phyloP scores from a whole-genome alignment of 768 basidiomycete genomes.

The Tephrocybe sp. region DNA sequence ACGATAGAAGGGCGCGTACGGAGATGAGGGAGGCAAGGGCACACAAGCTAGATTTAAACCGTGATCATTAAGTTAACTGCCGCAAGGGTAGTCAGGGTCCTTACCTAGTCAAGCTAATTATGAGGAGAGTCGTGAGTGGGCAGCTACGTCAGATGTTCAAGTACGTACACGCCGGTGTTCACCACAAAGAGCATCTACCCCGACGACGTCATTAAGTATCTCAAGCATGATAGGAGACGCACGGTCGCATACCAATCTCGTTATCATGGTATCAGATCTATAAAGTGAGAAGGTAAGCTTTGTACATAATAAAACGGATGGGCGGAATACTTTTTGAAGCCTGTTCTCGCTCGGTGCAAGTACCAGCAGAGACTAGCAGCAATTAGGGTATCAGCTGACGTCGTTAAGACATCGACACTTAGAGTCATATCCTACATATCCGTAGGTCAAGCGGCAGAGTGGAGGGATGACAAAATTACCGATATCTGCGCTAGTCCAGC shows the following conservation, averaged over 20 bases:
- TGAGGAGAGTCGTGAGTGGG: neutral
- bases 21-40: constrained; percentile 12
- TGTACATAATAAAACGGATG: neutral
- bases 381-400: constrained; percentile 16
- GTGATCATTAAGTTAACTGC: neutral
- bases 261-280: constrained; percentile 24
- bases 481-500: too few relatives aligned
- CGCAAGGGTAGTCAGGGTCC: neutral
- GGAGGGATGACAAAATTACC: too few relatives aligned
- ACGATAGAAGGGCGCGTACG: neutral
- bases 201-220: neutral
- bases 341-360: constrained; percentile 12
- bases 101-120: constrained; percentile 12
- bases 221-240: too few relatives aligned
- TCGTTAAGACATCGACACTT: constrained; percentile 15
- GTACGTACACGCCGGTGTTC: constrained; percentile 19
- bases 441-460: too few relatives aligned
- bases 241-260: constrained; percentile 15
- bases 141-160: neutral
- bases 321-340: neutral
- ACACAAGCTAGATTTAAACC: too few relatives aligned
- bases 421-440: too few relatives aligned
- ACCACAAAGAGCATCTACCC: constrained; percentile 25
- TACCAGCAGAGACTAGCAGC: constrained; percentile 13
- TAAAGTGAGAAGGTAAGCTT: neutral